Evolutionary conservation across 345 rosid genomes (phyloP).

Genomic region (Murraya koenigii): DNA sequence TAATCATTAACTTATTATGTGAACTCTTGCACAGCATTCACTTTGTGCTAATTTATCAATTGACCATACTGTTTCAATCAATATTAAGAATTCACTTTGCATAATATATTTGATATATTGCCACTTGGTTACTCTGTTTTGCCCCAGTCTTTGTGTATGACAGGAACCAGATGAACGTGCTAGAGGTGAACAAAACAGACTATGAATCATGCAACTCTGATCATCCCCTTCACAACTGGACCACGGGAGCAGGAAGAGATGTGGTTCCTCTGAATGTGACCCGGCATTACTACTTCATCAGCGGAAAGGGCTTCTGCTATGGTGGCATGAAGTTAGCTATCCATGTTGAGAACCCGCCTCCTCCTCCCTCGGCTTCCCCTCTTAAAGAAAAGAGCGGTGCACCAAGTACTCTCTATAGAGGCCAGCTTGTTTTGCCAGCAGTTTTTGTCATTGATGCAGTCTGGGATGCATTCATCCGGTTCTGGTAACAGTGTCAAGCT

Average conservation of each 20-base stretch:
- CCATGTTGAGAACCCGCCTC: conserved; percentile 64
- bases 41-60: neutral
- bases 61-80: neutral
- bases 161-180: conserved; percentile 76
- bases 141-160: conserved; percentile 79
- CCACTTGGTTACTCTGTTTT: conserved; percentile 2
- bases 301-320: conserved; percentile 90
- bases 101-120: neutral
- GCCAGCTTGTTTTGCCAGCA: conserved; percentile 40
- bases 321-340: conserved; percentile 73
- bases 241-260: conserved; percentile 86
- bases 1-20: neutral
- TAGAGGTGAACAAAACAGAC: conserved; percentile 85
- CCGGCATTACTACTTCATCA: conserved; percentile 63
- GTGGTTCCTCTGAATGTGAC: conserved; percentile 84
- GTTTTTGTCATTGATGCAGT: conserved; percentile 45
- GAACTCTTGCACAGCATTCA: neutral
- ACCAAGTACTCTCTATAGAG: conserved; percentile 22
- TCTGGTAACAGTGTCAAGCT: conserved; percentile 27
- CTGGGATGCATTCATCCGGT: conserved; percentile 46
- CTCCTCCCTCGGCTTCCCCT: conserved; percentile 61
- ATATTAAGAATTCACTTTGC: neutral
- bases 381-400: conserved; percentile 30
- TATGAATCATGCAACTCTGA: conserved; percentile 67
- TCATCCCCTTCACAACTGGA: conserved; percentile 77